These are phyloP conservation scores for Ophiostoma perfectum DNA, from an alignment of 2,329 filamentous ascomycete genomes.

Conservation along the genomic window DNA sequence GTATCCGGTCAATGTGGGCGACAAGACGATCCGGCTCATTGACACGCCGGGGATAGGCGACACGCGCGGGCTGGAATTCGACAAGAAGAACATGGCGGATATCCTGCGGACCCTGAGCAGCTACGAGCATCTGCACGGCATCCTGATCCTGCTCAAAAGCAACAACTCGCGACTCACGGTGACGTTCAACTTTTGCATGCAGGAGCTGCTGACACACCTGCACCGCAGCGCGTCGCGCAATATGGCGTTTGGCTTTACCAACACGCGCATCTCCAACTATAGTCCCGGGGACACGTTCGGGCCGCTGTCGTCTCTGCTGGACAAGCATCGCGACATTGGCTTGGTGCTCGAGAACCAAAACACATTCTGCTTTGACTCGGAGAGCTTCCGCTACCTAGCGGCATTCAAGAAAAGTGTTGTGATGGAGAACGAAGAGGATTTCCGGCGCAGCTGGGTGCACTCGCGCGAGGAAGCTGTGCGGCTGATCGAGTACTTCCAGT, in stretches of 20 bases:
- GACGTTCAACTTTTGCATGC: conserved; percentile 39
- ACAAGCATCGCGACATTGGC: conserved; percentile 31
- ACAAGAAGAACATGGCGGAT: conserved; percentile 38
- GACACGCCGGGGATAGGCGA: conserved; percentile 43
- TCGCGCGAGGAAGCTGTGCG: conserved; percentile 33
- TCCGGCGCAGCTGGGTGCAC: conserved; percentile 35
- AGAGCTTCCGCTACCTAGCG: conserved; percentile 41
- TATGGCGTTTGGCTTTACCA: conserved; percentile 42
- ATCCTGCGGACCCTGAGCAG: conserved; percentile 35
- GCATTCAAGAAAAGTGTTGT: conserved; percentile 33
- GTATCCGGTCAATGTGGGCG: conserved; percentile 32
- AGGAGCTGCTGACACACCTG: conserved; percentile 38
- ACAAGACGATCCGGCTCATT: conserved; percentile 35
- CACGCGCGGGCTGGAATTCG: conserved; percentile 35
- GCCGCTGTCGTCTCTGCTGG: conserved; percentile 33
- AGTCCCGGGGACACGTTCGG: conserved; percentile 38
- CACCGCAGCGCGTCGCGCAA: conserved; percentile 37
- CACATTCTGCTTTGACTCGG: conserved; percentile 41
- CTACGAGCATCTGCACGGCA: conserved; percentile 37
- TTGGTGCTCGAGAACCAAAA: conserved; percentile 32
- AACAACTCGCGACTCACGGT: conserved; percentile 36
- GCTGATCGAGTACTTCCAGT: conserved; percentile 32
- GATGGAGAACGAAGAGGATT: conserved; percentile 34
- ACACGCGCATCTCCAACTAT: conserved; percentile 39
- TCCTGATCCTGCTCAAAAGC: conserved; percentile 40